Evolutionary conservation across 2,329 filamentous ascomycete species (phyloP), one percentile per base, ranked within the genome.

Genomic region (Diaporthe citriasiana): DNA sequence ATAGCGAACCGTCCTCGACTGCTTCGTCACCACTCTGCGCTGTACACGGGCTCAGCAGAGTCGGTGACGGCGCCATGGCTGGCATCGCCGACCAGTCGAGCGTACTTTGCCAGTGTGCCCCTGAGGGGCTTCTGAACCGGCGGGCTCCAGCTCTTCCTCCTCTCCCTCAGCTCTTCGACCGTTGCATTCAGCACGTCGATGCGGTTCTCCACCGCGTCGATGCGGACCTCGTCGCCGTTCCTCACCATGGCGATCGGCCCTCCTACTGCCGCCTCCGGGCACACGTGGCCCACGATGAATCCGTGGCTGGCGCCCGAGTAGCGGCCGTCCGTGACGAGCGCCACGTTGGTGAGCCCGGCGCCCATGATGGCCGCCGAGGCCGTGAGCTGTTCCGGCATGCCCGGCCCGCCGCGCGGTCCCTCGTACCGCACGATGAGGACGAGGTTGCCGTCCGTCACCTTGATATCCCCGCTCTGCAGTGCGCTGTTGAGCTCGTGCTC

Each of bases 381-480:
- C 81, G 93, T 95, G 57, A 98, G 89, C 84, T 98, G 95, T 84
- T 98, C 96, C 2, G 95, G 96, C 96, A 98, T 98, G 56, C 96
- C 96, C 0, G 96, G 96, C 0, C 96, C 96, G 76, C 96, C 96
- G 81, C 94, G 95, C 17, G 96, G 96, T 0, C 96, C 96, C 82
- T 98, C 96, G 82, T 98, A 98, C 30, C 96, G 92, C 71, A 98
- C 95, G 42, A 98, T 91, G 38, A 98, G 86, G 27, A 98, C 96
- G 19, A 97, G 88, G 80, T 97, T 97, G 80, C 97, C 94, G 75
- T 85, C 85, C 25, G 84, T 82, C 27, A 80, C 78, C 47, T 78
- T 81, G 81, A 89, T 88, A 9, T 87, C 82, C 30, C 93, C 93
- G 63, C 85, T 85, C 70, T 89, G 89, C 12, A 98, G 87, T 0